A percentile compares a stretch with the other conserved stretches of the same genome.
phyloP scores from a whole-genome alignment of 495 filamentous ascomycete genomes.

The Baudoinia panamericana region DNA sequence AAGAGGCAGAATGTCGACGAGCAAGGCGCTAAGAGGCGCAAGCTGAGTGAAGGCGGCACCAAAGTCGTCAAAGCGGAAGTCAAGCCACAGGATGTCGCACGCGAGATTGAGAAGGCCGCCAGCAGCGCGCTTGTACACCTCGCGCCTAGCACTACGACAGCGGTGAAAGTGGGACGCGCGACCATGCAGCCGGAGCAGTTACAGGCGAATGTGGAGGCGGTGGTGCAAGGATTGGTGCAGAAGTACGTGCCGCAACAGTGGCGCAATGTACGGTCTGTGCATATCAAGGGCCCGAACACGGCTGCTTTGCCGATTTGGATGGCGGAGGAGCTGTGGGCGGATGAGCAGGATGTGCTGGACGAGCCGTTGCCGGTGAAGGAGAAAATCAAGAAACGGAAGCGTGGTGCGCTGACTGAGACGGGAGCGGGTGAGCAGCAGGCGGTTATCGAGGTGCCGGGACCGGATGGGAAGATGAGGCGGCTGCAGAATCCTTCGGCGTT shows the following conservation, averaged over 20 bases:
- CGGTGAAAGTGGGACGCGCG: slow-evolving; percentile 41
- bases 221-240: slow-evolving; percentile 52
- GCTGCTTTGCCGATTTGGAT: slow-evolving; percentile 84
- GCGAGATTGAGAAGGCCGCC: slow-evolving; percentile 59
- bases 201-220: slow-evolving; percentile 62
- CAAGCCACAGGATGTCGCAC: slow-evolving; percentile 44
- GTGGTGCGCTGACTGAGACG: slow-evolving; percentile 3
- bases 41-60: slow-evolving; percentile 45
- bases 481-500: slow-evolving; percentile 2
- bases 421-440: neutral
- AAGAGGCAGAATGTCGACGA: slow-evolving; percentile 21
- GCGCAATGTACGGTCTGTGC: slow-evolving; percentile 67
- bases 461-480: slow-evolving; percentile 27
- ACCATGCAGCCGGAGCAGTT: slow-evolving; percentile 61
- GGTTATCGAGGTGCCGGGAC: slow-evolving; percentile 17
- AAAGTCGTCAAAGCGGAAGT: slow-evolving; percentile 42
- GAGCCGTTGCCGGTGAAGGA: slow-evolving; percentile 25
- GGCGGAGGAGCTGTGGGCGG: slow-evolving; percentile 77
- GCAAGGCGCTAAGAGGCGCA: slow-evolving; percentile 18
- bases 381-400: slow-evolving; percentile 52
- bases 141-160: slow-evolving; percentile 35
- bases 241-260: slow-evolving; percentile 73
- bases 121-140: slow-evolving; percentile 61
- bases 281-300: slow-evolving; percentile 79
- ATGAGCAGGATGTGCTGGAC: slow-evolving; percentile 61